phyloP scores from a whole-genome alignment of 1,284 basidiomycete species.

The Ganoderma leucocontextum region DNA sequence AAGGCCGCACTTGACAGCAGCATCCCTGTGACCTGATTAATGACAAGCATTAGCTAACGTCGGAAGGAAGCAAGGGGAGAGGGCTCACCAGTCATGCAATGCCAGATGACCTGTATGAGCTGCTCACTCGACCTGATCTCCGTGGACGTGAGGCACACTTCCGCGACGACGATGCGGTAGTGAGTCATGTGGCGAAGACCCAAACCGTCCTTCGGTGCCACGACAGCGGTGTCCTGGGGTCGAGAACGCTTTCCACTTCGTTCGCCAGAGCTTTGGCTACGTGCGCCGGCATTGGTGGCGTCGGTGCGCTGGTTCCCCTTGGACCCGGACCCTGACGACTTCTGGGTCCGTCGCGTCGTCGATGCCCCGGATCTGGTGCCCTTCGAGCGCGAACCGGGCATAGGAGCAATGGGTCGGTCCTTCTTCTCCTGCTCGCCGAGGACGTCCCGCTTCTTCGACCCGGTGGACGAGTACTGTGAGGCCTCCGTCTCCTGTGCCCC shows the following conservation, averaged over 20 bases:
- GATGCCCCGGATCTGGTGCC: background rate
- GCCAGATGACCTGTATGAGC: slow-evolving; percentile 5
- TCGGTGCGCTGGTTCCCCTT: background rate
- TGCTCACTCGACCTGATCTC: slow-evolving; percentile 9
- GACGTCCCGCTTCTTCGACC: background rate
- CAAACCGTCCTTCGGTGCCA: background rate
- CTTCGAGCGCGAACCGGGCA: background rate
- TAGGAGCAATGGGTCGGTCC: background rate
- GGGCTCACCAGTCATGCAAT: slow-evolving; percentile 10
- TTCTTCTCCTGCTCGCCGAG: background rate
- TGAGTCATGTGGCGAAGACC: slow-evolving; percentile 16
- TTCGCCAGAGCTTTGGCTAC: background rate
- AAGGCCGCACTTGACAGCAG: slow-evolving; percentile 2
- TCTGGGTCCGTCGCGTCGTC: background rate
- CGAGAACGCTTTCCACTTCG: background rate
- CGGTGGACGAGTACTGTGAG: background rate
- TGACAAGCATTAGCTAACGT: background rate
- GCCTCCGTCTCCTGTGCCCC: background rate
- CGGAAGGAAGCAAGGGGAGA: background rate
- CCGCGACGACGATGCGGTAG: slow-evolving; percentile 21
- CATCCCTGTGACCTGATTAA: background rate
- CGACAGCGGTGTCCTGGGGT: background rate
- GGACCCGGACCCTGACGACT: background rate
- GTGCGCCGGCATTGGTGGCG: background rate
- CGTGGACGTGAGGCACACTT: slow-evolving; percentile 16